Base-by-base conservation (phyloP, 73 alveolate genomes). In the Symbiodinium pilosum region DNA sequence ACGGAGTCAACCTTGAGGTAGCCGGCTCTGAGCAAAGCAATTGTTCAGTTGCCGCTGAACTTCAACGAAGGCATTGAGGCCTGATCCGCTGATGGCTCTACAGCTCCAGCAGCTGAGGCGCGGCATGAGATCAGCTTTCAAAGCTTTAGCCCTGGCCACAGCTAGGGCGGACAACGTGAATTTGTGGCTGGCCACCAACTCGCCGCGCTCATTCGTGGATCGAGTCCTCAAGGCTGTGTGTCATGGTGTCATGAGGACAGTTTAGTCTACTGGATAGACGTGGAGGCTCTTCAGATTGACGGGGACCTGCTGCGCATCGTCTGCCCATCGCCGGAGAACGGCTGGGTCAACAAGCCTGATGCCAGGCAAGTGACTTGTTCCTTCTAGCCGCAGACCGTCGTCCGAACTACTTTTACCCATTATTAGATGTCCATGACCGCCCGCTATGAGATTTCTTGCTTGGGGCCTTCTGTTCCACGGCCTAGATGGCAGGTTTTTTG, bases 141-240 rank as follows among this genome's bases (percentile, higher is more conserved):
- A 47, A 6, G 59, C 59, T 14, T 14, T 9, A 47, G 59, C 59
- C 59, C 59, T n/a, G 59, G 59, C 59, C 6, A 6, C 59, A 8
- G 93, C 32, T 47, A 85, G 93, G 93, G 56, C 39, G 44, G 43
- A 28, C 43, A 83, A 59, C 43, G 85, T 87, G 24, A 34, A 34
- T 28, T 36, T 87, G 42, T 18, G 42, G 43, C 59, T 87, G 85
- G 94, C 94, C 16, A 87, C 85, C 68, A 87, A 87, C 94, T 87
- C 94, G 43, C 94, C 94, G 42, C 42, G 43, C 26, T 40, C 14
- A 24, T 87, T 87, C 32, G 94, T 56, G 59, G 43, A 52, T 14
- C 94, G 94, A 0, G 85, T 87, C 36, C 59, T 87, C 84, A n/a
- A 87, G 94, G 93, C 68, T n/a, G 77, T 20, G 9, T 59, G 77